Base-by-base conservation (phyloP, 2,329 filamentous ascomycete genomes). In the Neurospora sp. region DNA sequence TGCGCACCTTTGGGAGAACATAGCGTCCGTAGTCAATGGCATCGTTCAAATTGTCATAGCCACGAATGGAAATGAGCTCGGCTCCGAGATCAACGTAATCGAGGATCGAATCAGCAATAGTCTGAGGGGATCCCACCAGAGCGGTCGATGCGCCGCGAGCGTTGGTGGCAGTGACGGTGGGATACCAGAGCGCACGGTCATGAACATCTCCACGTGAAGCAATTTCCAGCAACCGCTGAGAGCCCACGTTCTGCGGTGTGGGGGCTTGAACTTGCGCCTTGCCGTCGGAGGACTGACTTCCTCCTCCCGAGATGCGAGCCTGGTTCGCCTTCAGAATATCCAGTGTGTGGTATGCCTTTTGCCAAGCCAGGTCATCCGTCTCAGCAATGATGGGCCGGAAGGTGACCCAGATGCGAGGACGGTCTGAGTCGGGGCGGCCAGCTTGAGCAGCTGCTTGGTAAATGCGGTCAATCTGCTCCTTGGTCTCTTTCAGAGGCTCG, bases 131-230 rank as follows among this genome's bases (percentile, higher is more conserved):
- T 2, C 86, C 86, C 0, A 88, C 86, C 57, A 88, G 77, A 0
- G 86, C 86, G 1, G 86, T 89, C 0, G 85, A 87, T 0, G 87
- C 87, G 0, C 87, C 87, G 1, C 85, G 80, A 0, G 87, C 87
- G 75, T 86, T 86, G 0, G 87, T 88, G 1, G 86, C 86, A 2
- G 85, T 87, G 4, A 88, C 87, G 0, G 87, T 88, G 0, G 86
- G 86, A 76, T 88, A 89, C 86, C 87, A 89, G n/a, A 88, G 77
- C 1, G 85, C 86, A 19, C 86, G 84, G 74, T 89, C 87, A 72
- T 88, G 87, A 1, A 88, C 83, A 74, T 88, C 86, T 0, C 84
- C 84, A 2, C 80, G 78, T 66, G 81, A 78, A 37, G 87, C 87
- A 72, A 88, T 88, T 8, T 87, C 86, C 0, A 88, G 80, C 66